Evolutionary conservation across 2,329 filamentous ascomycete genomes (phyloP).

Genomic region (Aspergillus persii): DNA sequence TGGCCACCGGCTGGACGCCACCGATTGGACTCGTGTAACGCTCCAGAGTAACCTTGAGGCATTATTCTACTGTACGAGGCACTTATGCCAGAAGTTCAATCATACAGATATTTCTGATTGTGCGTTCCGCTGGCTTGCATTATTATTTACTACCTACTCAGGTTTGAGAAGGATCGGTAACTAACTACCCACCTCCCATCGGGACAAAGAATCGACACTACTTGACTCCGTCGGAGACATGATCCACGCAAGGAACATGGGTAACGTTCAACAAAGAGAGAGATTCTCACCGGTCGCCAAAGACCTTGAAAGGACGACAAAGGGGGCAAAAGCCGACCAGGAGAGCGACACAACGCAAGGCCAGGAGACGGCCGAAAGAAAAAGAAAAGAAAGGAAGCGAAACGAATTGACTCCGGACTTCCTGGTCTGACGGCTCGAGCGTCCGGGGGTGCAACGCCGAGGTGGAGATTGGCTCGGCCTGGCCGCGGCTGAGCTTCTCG

Average conservation of each 20-base stretch:
- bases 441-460: slow-evolving; percentile 4
- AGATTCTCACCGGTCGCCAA: neutral
- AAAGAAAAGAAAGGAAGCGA: neutral
- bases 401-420: neutral
- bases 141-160: too few relatives aligned
- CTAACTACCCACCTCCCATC: neutral
- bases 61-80: neutral
- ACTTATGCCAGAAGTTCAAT: neutral
- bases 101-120: neutral
- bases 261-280: neutral
- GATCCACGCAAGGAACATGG: neutral
- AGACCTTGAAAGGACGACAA: neutral
- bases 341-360: neutral
- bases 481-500: neutral
- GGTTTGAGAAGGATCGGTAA: too few relatives aligned
- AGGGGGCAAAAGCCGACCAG: neutral
- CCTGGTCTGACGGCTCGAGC: neutral
- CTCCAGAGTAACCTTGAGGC: neutral
- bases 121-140: neutral
- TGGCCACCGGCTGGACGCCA: too few relatives aligned
- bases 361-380: neutral
- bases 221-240: neutral
- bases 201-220: neutral
- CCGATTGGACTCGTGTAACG: neutral
- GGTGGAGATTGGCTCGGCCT: neutral